phyloP scores from a whole-genome alignment of 176 grass and related monocot genomes.

The Oropetium thomaeum region DNA sequence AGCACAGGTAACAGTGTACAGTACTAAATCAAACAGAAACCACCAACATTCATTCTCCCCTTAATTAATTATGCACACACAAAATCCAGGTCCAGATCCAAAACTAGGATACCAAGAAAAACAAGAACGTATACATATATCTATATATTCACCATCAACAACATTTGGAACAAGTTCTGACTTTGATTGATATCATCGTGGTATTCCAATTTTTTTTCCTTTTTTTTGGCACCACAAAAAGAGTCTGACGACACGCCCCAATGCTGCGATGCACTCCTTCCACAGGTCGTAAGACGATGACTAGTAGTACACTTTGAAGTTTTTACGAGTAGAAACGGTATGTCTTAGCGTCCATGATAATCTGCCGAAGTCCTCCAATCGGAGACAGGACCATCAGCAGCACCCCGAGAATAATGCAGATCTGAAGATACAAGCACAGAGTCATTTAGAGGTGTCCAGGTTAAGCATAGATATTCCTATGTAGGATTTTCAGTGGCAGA shows the following conservation, averaged over 20 bases:
- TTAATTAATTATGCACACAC: constrained; percentile 19
- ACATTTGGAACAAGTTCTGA: neutral
- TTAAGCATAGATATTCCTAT: neutral
- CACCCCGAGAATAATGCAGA: constrained; percentile 78
- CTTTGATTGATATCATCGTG: neutral
- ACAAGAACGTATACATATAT: neutral
- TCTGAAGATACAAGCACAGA: constrained; percentile 30
- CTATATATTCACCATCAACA: neutral
- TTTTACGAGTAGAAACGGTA: constrained; percentile 68
- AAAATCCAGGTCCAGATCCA: neutral
- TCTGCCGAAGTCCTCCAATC: constrained; percentile 74
- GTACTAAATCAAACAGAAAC: neutral
- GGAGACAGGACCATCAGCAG: constrained; percentile 68
- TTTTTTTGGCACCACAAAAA: neutral
- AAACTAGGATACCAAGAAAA: neutral
- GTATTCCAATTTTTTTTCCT: neutral
- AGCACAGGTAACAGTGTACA: neutral
- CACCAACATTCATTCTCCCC: neutral
- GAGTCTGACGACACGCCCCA: neutral
- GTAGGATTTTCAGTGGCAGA: neutral
- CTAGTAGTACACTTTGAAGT: no score
- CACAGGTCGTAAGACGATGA: neutral
- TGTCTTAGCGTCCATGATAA: constrained; percentile 46
- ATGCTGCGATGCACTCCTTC: no score
- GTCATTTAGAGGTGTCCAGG: neutral